These are phyloP conservation scores for Penicillium canescens DNA, from an alignment of 495 filamentous ascomycete genomes.

Conservation along the genomic window DNA sequence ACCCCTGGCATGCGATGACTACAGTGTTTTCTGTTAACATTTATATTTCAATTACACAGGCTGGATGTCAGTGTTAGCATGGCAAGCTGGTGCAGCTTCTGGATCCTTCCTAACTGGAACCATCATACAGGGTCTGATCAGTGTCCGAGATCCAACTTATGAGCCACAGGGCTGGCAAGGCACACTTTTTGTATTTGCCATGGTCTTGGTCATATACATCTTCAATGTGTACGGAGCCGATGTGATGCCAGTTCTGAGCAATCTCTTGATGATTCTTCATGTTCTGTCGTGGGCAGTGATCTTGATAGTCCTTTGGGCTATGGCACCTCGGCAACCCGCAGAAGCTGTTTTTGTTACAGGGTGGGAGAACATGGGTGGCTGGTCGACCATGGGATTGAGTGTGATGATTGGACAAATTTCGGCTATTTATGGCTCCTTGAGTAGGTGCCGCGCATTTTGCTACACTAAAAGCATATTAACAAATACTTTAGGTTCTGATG, in stretches of 20 bases:
- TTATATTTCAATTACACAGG: conserved; percentile 17
- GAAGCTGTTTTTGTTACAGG: conserved; percentile 43
- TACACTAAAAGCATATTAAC: not conserved
- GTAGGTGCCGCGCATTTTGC: not conserved
- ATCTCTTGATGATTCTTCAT: conserved; percentile 38
- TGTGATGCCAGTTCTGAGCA: conserved; percentile 38
- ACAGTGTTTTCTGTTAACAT: not conserved
- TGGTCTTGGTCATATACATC: conserved; percentile 35
- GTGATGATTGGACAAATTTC: conserved; percentile 50
- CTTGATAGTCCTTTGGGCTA: conserved; percentile 36
- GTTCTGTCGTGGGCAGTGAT: conserved; percentile 36
- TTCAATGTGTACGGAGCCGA: conserved; percentile 43
- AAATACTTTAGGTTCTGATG: conserved; percentile 26
- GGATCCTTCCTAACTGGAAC: conserved; percentile 42
- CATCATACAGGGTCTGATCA: conserved; percentile 46
- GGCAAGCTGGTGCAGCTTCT: conserved; percentile 38
- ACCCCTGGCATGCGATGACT: not conserved
- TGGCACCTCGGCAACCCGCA: conserved; percentile 34
- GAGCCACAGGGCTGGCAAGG: conserved; percentile 37
- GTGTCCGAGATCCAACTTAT: conserved; percentile 35
- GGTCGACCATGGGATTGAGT: conserved; percentile 46
- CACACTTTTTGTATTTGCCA: conserved; percentile 42
- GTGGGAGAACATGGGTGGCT: conserved; percentile 47
- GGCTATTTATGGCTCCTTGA: conserved; percentile 33
- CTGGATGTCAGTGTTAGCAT: conserved; percentile 46